phyloP scores from a whole-genome alignment of 371 early-diverging fungal genomes.

The Syncephalastrum monosporum region DNA sequence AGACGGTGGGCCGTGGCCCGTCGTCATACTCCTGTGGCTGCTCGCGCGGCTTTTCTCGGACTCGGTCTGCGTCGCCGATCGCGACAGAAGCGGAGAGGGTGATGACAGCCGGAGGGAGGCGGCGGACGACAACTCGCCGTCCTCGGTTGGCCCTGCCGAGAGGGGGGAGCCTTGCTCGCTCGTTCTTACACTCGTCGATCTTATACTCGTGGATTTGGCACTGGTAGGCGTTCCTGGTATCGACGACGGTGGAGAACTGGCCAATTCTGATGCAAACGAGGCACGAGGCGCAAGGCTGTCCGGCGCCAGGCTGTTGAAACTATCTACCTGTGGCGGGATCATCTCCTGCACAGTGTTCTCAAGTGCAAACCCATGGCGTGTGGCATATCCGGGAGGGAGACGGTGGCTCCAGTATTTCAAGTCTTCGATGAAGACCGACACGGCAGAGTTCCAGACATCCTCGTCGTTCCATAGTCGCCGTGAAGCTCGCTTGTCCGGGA shows the following conservation, averaged over 20 bases:
- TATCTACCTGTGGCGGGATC: constrained; percentile 1
- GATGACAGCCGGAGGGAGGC: neutral
- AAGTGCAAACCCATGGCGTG: constrained; percentile 5
- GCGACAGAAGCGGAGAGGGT: neutral
- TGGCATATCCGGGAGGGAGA: constrained; percentile 29
- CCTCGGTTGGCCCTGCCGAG: too few species aligned
- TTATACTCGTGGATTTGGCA: neutral
- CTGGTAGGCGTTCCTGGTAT: neutral
- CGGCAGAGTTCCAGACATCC: constrained; percentile 26
- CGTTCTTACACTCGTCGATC: neutral
- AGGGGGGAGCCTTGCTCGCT: too few species aligned
- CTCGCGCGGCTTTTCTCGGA: too few species aligned
- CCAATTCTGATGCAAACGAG: neutral
- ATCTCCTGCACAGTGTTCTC: constrained; percentile 11
- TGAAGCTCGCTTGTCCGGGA: constrained; percentile 18
- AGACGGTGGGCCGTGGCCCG: neutral
- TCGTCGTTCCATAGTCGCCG: constrained; percentile 14
- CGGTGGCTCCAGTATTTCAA: constrained; percentile 28
- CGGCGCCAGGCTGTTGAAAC: neutral
- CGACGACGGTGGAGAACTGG: neutral
- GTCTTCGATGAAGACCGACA: constrained; percentile 24
- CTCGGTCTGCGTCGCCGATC: too few species aligned
- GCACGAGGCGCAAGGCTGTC: too few species aligned
- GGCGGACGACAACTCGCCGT: neutral
- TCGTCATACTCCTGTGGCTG: too few species aligned